Evolutionary conservation across 306 rosid genomes (phyloP).

Genomic region (Quercus glauca): DNA sequence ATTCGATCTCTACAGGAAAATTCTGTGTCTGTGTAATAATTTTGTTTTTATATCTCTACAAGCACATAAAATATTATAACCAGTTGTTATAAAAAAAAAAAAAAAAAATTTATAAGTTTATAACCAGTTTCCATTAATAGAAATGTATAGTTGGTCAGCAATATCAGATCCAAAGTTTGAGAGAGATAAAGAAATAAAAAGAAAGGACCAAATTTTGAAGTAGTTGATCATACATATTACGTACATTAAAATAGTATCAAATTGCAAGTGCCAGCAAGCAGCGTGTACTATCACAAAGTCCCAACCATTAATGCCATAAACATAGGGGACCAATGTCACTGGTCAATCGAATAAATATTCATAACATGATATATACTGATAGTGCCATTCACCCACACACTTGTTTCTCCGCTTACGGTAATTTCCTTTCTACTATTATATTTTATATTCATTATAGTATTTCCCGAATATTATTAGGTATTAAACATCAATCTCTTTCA

Average conservation of each 20-base stretch:
- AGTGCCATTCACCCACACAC: neutral
- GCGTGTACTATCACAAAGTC: neutral
- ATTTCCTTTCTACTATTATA: neutral
- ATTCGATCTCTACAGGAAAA: neutral
- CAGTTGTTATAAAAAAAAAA: too few relatives aligned
- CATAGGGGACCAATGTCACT: slow-evolving; percentile 3
- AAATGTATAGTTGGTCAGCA: neutral
- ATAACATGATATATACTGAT: neutral
- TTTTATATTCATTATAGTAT: neutral
- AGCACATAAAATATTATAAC: too few relatives aligned
- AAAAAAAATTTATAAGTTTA: too few relatives aligned
- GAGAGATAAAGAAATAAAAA: neutral
- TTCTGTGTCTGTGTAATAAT: neutral
- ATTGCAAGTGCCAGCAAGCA: slow-evolving; percentile 3
- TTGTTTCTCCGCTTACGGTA: neutral
- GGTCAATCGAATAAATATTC: neutral
- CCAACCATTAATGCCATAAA: slow-evolving; percentile 17
- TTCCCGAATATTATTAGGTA: neutral
- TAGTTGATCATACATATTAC: neutral
- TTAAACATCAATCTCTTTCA: slow-evolving; percentile 26
- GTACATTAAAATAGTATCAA: neutral
- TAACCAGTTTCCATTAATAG: neutral
- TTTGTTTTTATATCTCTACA: neutral
- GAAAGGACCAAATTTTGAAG: neutral
- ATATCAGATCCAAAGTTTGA: slow-evolving; percentile 16